Conservation (phyloP, 148 eudicot genomes). For the Talinum fruticosum region DNA sequence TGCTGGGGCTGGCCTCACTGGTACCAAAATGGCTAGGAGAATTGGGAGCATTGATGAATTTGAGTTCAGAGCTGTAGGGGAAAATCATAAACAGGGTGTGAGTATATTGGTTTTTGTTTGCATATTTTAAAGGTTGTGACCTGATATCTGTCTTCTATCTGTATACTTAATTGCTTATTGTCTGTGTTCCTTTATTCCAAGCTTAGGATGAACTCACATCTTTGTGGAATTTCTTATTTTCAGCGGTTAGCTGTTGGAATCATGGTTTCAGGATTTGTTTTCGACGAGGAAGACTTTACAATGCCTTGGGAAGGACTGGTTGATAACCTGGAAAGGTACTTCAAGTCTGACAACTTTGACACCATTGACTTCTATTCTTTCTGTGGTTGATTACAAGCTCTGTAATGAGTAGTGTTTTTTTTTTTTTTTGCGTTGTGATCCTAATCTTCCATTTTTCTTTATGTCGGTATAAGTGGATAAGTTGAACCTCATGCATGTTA, state of each 20-base stretch:
- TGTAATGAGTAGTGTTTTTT: background rate
- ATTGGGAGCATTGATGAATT: slow-evolving; percentile 87
- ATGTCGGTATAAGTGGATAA: background rate
- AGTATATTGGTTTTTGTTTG: slow-evolving; percentile 30
- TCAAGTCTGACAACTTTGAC: background rate
- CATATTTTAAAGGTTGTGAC: background rate
- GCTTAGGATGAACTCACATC: slow-evolving; percentile 9
- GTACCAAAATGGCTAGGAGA: slow-evolving; percentile 95
- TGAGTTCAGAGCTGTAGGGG: slow-evolving; percentile 86
- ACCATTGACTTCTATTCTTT: background rate
- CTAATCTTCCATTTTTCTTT: no score
- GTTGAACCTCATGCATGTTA: background rate
- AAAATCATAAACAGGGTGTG: slow-evolving; percentile 94
- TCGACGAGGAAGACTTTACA: slow-evolving; percentile 70
- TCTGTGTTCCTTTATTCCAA: slow-evolving; percentile 8
- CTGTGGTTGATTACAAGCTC: background rate
- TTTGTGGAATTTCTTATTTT: slow-evolving; percentile 27
- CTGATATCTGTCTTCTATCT: background rate
- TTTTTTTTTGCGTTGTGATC: no score
- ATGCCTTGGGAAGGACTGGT: slow-evolving; percentile 88
- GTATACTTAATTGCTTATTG: background rate
- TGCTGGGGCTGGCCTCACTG: slow-evolving; percentile 99
- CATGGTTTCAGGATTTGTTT: slow-evolving; percentile 87
- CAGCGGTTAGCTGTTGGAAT: slow-evolving; percentile 95
- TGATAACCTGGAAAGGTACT: slow-evolving; percentile 84